These are phyloP conservation scores for Rhodocollybia butyracea DNA, from an alignment of 768 basidiomycete genomes.

Conservation along the genomic window DNA sequence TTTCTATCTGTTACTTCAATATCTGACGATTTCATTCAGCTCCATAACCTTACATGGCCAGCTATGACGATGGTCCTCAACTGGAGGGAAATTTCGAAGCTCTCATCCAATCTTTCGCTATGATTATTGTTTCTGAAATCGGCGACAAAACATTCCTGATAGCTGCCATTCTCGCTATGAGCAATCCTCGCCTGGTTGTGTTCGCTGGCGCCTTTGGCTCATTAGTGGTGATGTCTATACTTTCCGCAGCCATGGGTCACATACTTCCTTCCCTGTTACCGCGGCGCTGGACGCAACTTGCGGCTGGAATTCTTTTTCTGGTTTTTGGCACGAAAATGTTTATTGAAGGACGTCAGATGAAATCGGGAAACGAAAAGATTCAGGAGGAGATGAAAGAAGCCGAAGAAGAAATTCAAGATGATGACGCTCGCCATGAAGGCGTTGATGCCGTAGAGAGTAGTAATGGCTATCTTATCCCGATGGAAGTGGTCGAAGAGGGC, in stretches of 20 bases:
- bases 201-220: conserved; percentile 89
- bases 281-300: conserved; percentile 60
- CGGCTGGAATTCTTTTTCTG: conserved; percentile 81
- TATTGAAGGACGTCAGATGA: conserved; percentile 80
- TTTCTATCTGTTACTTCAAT: neutral
- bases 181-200: conserved; percentile 82
- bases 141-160: conserved; percentile 98
- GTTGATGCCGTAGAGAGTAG: conserved; percentile 24
- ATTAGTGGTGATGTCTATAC: conserved; percentile 87
- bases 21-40: neutral
- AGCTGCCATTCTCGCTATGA: conserved; percentile 81
- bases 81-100: conserved; percentile 43
- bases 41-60: neutral
- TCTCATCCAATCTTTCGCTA: conserved; percentile 74
- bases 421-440: conserved; percentile 53
- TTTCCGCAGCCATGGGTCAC: conserved; percentile 92
- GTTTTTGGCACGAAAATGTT: conserved; percentile 91
- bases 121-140: conserved; percentile 92
- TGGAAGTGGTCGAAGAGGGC: conserved; percentile 79
- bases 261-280: conserved; percentile 85
- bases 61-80: neutral
- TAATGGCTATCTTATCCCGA: conserved; percentile 47
- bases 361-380: conserved; percentile 73
- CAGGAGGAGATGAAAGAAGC: conserved; percentile 94
- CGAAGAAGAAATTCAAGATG: conserved; percentile 91